phyloP scores from a whole-genome alignment of 306 rosid species.

The Parietaria judaica region DNA sequence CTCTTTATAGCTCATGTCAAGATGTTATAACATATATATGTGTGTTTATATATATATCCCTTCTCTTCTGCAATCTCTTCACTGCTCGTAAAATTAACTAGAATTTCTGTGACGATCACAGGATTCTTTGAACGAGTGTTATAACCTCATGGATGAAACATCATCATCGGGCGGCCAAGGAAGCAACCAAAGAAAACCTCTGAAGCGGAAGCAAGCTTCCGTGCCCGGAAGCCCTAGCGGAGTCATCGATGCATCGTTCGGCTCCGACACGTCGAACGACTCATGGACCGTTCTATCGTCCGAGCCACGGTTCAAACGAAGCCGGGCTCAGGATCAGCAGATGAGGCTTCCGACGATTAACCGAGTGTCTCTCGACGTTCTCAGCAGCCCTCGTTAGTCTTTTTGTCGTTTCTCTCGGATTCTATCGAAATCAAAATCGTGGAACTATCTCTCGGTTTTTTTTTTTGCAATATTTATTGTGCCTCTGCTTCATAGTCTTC shows the following conservation, averaged over 20 bases:
- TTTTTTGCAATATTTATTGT: constrained; percentile 29
- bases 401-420: constrained; percentile 30
- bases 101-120: constrained; percentile 23
- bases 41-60: too few species aligned
- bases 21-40: too few species aligned
- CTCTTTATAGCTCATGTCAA: too few species aligned
- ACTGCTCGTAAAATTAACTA: not conserved
- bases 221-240: constrained; percentile 54
- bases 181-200: constrained; percentile 24
- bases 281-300: constrained; percentile 48
- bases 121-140: constrained; percentile 67
- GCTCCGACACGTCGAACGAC: constrained; percentile 57
- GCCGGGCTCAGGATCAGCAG: constrained; percentile 58
- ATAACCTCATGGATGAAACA: constrained; percentile 39
- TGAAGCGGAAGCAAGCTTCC: constrained; percentile 40
- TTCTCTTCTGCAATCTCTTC: too few species aligned
- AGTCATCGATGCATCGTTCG: constrained; percentile 49
- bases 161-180: constrained; percentile 24
- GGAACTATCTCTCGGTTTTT: constrained; percentile 33
- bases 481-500: constrained; percentile 27
- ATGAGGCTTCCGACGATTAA: constrained; percentile 43
- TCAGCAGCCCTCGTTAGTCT: constrained; percentile 49
- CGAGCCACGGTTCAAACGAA: constrained; percentile 48
- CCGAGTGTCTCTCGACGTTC: constrained; percentile 41
- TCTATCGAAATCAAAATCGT: constrained; percentile 27